Conservation (phyloP, 352 stramenopile genomes). For the Achlya hypogyna region DNA sequence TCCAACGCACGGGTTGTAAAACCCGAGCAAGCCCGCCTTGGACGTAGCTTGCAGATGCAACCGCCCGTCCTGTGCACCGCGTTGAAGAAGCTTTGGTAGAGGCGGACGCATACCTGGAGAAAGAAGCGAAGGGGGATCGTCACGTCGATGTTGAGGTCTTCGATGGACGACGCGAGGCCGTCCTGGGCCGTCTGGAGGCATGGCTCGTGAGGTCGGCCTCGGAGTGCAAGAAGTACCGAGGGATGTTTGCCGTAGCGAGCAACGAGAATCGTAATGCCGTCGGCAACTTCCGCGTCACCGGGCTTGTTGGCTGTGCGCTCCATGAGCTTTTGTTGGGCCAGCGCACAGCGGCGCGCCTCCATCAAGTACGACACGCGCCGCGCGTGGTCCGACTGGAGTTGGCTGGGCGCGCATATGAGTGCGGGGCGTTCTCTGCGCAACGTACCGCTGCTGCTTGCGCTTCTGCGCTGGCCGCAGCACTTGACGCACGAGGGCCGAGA, state of each 20-base stretch:
- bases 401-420: neutral
- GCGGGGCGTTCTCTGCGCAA: slow-evolving; percentile 28
- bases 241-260: slow-evolving; percentile 68
- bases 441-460: slow-evolving; percentile 38
- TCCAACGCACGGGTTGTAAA: slow-evolving; percentile 72
- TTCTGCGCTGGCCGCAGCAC: slow-evolving; percentile 59
- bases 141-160: slow-evolving; percentile 40
- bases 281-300: slow-evolving; percentile 44
- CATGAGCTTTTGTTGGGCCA: slow-evolving; percentile 75
- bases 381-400: slow-evolving; percentile 5
- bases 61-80: slow-evolving; percentile 34
- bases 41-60: slow-evolving; percentile 43
- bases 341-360: slow-evolving; percentile 36
- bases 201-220: no score
- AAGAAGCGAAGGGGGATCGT: slow-evolving; percentile 77
- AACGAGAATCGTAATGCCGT: slow-evolving; percentile 61
- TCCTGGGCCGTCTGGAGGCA: slow-evolving; percentile 16
- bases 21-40: slow-evolving; percentile 62
- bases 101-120: slow-evolving; percentile 33
- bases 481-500: slow-evolving; percentile 55
- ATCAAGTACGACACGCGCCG: slow-evolving; percentile 45
- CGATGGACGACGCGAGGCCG: neutral
- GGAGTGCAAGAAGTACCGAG: slow-evolving; percentile 28
- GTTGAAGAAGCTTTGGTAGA: neutral
- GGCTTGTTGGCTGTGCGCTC: slow-evolving; percentile 41